Conservation (phyloP, 1,284 basidiomycete genomes). For the Rhodotorula sp. region DNA sequence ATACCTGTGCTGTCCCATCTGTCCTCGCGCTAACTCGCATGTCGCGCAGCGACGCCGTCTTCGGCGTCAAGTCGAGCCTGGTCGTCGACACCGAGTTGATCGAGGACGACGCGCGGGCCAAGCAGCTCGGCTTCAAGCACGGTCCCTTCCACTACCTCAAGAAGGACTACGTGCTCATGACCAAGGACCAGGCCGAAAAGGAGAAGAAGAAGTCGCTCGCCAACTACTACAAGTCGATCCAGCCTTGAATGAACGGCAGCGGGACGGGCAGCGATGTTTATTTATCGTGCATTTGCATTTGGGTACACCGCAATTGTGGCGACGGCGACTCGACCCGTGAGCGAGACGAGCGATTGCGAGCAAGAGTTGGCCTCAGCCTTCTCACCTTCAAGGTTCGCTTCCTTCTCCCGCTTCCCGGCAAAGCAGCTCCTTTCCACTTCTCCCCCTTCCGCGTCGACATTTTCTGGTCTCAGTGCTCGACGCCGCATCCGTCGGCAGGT, state of each 20-base stretch:
- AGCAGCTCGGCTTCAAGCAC: slow-evolving; percentile 60
- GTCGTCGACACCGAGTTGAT: slow-evolving; percentile 44
- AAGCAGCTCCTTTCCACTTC: no score
- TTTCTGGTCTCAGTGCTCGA: no score
- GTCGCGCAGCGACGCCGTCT: slow-evolving; percentile 54
- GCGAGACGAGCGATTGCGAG: no score
- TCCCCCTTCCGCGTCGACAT: no score
- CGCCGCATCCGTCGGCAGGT: no score
- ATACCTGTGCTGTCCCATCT: slow-evolving; percentile 30
- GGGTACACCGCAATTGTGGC: no score
- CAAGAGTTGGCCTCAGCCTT: no score
- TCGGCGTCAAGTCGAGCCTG: slow-evolving; percentile 61
- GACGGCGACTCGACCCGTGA: no score
- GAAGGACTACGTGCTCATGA: slow-evolving; percentile 29
- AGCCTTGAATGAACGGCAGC: not conserved
- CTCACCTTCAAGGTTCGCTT: no score
- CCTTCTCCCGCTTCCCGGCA: no score
- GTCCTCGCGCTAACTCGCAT: not conserved
- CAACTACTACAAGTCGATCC: slow-evolving; percentile 34
- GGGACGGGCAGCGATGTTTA: no score
- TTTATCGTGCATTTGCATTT: no score
- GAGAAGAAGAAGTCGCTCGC: slow-evolving; percentile 36
- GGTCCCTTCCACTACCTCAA: slow-evolving; percentile 56
- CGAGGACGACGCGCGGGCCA: slow-evolving; percentile 56
- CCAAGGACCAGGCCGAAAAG: slow-evolving; percentile 36